Conservation (phyloP, 768 basidiomycete genomes). For the Russula foetens region DNA sequence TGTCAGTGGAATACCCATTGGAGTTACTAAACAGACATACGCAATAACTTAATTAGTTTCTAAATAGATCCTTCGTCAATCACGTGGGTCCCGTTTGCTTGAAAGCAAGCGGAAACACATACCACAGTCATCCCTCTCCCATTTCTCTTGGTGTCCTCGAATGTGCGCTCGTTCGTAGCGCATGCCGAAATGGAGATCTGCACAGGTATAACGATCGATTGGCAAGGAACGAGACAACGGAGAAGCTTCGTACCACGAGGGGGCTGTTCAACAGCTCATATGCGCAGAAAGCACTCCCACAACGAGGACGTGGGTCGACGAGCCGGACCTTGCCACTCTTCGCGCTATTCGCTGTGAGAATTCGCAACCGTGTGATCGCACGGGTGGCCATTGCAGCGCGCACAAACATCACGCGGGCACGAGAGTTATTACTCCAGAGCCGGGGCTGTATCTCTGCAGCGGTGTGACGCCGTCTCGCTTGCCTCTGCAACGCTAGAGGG, state of each 20-base stretch:
- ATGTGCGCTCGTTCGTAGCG: not conserved
- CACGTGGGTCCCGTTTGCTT: no score
- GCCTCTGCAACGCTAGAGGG: not conserved
- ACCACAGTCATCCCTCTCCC: conserved; percentile 14
- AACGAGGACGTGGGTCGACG: not conserved
- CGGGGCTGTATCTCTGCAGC: not conserved
- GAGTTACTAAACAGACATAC: not conserved
- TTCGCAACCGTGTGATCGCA: not conserved
- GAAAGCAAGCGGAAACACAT: not conserved
- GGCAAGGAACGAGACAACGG: not conserved
- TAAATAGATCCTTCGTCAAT: not conserved
- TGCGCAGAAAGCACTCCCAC: not conserved
- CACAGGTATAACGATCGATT: not conserved
- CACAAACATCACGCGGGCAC: not conserved
- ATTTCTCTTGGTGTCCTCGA: conserved; percentile 5
- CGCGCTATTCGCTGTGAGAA: not conserved
- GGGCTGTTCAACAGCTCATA: not conserved
- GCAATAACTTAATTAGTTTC: conserved; percentile 7
- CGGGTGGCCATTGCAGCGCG: not conserved
- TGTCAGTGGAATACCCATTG: not conserved
- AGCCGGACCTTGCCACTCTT: not conserved
- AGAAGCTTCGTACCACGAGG: not conserved
- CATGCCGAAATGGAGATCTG: conserved; percentile 16
- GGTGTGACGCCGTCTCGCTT: conserved; percentile 1
- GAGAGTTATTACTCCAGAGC: not conserved